Conservation (phyloP, 2,329 filamentous ascomycete genomes). For the Colletotrichum navitas region DNA sequence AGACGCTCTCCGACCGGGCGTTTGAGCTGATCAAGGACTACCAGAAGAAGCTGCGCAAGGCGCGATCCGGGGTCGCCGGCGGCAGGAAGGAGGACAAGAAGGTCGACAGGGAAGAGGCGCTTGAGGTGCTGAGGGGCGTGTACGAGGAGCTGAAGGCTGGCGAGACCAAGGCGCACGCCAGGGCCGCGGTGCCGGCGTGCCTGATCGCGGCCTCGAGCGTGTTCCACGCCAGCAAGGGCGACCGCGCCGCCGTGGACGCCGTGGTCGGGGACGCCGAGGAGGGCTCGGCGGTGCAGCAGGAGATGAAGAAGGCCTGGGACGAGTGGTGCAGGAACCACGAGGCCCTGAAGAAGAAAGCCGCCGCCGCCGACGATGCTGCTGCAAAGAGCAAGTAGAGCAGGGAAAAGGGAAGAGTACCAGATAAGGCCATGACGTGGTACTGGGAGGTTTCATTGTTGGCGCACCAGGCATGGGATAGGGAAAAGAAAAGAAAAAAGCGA, state of each 20-base stretch:
- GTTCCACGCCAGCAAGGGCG: conserved; percentile 65
- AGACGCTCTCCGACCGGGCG: conserved; percentile 80
- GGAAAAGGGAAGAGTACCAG: not conserved
- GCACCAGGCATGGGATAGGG: conserved; percentile 4
- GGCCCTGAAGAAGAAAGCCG: conserved; percentile 34
- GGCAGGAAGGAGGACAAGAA: conserved; percentile 55
- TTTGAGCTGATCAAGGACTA: conserved; percentile 79
- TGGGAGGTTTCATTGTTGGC: conserved; percentile 9
- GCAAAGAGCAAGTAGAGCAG: conserved; percentile 14
- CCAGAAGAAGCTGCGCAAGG: conserved; percentile 75
- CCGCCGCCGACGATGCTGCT: not conserved
- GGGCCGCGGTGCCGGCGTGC: conserved; percentile 80
- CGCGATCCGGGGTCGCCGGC: conserved; percentile 56
- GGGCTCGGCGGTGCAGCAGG: conserved; percentile 39
- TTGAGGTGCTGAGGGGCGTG: conserved; percentile 72
- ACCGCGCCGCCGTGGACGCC: conserved; percentile 67
- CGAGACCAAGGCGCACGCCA: conserved; percentile 77
- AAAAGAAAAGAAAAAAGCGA: not conserved
- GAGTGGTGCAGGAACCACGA: conserved; percentile 42
- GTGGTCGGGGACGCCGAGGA: conserved; percentile 75
- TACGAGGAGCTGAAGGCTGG: conserved; percentile 75
- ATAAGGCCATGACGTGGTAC: not conserved
- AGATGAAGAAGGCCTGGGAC: conserved; percentile 38
- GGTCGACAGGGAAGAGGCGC: conserved; percentile 57
- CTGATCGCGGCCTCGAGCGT: conserved; percentile 75